Conservation (phyloP, 2,329 filamentous ascomycete species). For the Aspergillus fijiensis region DNA sequence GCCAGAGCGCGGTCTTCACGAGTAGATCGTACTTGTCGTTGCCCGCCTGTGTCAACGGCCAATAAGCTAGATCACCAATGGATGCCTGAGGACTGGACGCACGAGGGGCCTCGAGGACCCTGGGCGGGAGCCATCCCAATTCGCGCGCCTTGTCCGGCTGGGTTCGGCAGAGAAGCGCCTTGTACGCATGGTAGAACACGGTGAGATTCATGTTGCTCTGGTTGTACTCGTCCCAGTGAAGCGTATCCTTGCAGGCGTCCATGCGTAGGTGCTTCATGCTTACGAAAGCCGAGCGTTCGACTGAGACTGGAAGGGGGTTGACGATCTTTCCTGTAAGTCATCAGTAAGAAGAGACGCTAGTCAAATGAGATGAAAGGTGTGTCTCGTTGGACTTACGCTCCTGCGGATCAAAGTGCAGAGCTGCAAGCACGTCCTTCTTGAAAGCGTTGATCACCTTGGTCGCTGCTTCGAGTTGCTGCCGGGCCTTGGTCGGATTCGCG, state of each 20-base stretch:
- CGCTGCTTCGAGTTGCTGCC: slow-evolving; percentile 19
- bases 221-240: slow-evolving; percentile 19
- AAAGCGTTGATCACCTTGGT: slow-evolving; percentile 24
- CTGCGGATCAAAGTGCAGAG: slow-evolving; percentile 11
- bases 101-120: slow-evolving; percentile 8
- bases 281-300: slow-evolving; percentile 13
- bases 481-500: slow-evolving; percentile 8
- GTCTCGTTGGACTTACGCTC: slow-evolving; percentile 16
- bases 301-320: slow-evolving; percentile 9
- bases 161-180: slow-evolving; percentile 11
- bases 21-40: slow-evolving; percentile 18
- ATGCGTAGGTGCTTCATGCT: slow-evolving; percentile 22
- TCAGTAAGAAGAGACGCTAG: not conserved
- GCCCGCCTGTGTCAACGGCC: slow-evolving; percentile 8
- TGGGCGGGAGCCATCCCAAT: slow-evolving; percentile 22
- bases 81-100: slow-evolving; percentile 10
- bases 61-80: slow-evolving; percentile 15
- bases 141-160: slow-evolving; percentile 18
- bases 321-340: slow-evolving; percentile 17
- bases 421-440: slow-evolving; percentile 18
- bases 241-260: slow-evolving; percentile 20
- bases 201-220: slow-evolving; percentile 22
- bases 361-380: not conserved
- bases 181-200: slow-evolving; percentile 22
- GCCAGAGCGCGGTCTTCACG: slow-evolving; percentile 28